These are phyloP conservation scores for Phytophthora sansomeana DNA, from an alignment of 352 stramenopile species.

Conservation along the genomic window DNA sequence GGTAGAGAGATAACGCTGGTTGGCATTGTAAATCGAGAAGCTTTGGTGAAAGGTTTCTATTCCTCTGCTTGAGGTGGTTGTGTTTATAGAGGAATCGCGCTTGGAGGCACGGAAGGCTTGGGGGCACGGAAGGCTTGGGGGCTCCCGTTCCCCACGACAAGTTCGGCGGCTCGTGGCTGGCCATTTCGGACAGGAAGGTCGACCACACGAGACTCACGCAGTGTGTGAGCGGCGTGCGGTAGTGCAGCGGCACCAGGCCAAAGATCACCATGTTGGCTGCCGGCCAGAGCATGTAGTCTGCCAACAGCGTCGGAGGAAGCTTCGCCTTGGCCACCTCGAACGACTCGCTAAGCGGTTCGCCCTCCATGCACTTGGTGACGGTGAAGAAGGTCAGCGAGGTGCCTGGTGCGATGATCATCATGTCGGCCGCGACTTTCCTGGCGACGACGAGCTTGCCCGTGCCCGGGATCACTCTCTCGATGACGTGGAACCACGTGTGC, in stretches of 20 bases:
- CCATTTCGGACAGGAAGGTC: slow-evolving; percentile 45
- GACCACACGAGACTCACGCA: slow-evolving; percentile 53
- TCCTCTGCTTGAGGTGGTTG: neutral
- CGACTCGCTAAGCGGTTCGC: slow-evolving; percentile 28
- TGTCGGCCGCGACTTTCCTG: slow-evolving; percentile 51
- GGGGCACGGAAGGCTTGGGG: slow-evolving; percentile 15
- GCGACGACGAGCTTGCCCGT: slow-evolving; percentile 31
- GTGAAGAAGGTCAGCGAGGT: slow-evolving; percentile 45
- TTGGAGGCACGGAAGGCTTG: slow-evolving; percentile 23
- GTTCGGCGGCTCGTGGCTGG: slow-evolving; percentile 30
- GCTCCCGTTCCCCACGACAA: slow-evolving; percentile 12
- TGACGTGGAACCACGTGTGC: slow-evolving; percentile 88
- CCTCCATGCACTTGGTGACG: slow-evolving; percentile 42
- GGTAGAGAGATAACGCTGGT: slow-evolving; percentile 3
- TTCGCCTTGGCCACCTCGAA: slow-evolving; percentile 40
- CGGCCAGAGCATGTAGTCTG: slow-evolving; percentile 57
- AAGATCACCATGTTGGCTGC: slow-evolving; percentile 46
- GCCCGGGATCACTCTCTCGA: slow-evolving; percentile 58
- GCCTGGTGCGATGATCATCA: slow-evolving; percentile 44
- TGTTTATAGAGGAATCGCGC: slow-evolving; percentile 16
- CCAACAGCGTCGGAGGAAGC: slow-evolving; percentile 40
- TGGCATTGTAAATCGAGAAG: slow-evolving; percentile 1
- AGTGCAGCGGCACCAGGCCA: slow-evolving; percentile 43
- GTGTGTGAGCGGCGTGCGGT: slow-evolving; percentile 48
- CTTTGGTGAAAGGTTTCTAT: neutral